phyloP scores from a whole-genome alignment of 2,329 filamentous ascomycete species.

The Aspergillus sp. region DNA sequence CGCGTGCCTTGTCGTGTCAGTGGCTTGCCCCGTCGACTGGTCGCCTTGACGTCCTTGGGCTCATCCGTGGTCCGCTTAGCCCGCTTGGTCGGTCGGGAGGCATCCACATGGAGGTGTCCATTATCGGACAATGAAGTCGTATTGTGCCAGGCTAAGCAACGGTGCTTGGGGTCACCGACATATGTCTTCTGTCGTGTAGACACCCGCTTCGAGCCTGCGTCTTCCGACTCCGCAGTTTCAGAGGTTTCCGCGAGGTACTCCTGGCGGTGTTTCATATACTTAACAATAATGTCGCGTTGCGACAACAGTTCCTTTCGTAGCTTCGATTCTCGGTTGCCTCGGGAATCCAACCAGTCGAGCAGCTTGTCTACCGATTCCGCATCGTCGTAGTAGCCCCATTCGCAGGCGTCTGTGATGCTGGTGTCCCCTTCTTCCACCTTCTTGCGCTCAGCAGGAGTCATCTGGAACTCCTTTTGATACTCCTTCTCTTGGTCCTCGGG shows the following conservation, averaged over 20 bases:
- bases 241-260: conserved; percentile 56
- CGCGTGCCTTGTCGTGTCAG: conserved; percentile 44
- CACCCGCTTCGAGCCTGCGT: conserved; percentile 44
- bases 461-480: conserved; percentile 67
- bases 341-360: conserved; percentile 79
- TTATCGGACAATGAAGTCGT: conserved; percentile 50
- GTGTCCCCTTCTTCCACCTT: conserved; percentile 75
- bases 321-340: conserved; percentile 77
- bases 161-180: conserved; percentile 47
- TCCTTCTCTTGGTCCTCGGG: conserved; percentile 61
- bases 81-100: conserved; percentile 44
- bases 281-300: conserved; percentile 66
- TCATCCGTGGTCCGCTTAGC: conserved; percentile 38
- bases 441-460: conserved; percentile 80
- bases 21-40: conserved; percentile 43
- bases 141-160: conserved; percentile 60
- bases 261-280: conserved; percentile 72
- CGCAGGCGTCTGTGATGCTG: conserved; percentile 63
- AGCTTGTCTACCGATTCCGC: conserved; percentile 68
- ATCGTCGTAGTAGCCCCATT: conserved; percentile 90
- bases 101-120: conserved; percentile 54
- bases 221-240: conserved; percentile 43
- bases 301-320: conserved; percentile 75
- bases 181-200: conserved; percentile 57
- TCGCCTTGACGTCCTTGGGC: conserved; percentile 31